Conservation (phyloP, 2,329 filamentous ascomycete species). For the Phialophora macrospora region DNA sequence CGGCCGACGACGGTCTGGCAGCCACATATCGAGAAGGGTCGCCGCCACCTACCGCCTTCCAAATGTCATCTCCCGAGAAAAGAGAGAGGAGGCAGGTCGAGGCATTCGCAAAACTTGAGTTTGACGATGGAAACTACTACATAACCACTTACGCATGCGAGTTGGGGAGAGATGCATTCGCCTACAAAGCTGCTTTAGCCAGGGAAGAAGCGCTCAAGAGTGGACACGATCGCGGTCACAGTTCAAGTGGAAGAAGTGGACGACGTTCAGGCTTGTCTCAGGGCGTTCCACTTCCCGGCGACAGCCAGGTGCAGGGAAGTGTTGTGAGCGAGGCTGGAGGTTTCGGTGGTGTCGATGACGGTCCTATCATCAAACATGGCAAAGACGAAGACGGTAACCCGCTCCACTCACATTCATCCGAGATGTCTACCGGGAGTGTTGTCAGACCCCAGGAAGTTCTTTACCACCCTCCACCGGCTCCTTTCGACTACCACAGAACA, state of each 20-base stretch:
- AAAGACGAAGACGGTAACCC: slow-evolving; percentile 25
- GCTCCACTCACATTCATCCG: slow-evolving; percentile 35
- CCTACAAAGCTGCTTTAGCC: slow-evolving; percentile 54
- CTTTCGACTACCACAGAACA: slow-evolving; percentile 38
- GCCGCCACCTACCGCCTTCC: slow-evolving; percentile 24
- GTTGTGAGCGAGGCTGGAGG: slow-evolving; percentile 62
- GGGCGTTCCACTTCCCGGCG: slow-evolving; percentile 50
- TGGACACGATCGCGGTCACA: slow-evolving; percentile 46
- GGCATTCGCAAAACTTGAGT: slow-evolving; percentile 68
- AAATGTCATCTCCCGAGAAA: slow-evolving; percentile 30
- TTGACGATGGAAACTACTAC: slow-evolving; percentile 69
- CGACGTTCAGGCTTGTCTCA: slow-evolving; percentile 51
- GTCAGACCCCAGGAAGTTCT: slow-evolving; percentile 38
- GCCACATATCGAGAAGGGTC: slow-evolving; percentile 21
- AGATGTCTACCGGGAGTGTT: slow-evolving; percentile 36
- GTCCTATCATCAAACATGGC: slow-evolving; percentile 25
- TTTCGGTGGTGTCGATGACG: slow-evolving; percentile 45
- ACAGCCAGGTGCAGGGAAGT: slow-evolving; percentile 53
- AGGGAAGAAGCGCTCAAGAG: slow-evolving; percentile 49
- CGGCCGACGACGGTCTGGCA: not conserved
- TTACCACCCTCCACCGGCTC: slow-evolving; percentile 36
- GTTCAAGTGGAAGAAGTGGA: slow-evolving; percentile 48
- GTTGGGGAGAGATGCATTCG: slow-evolving; percentile 65
- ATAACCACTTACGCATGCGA: slow-evolving; percentile 67
- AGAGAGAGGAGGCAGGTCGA: slow-evolving; percentile 49